Base-by-base conservation (phyloP, 169 alveolate species). In the Plasmodium gallinaceum region DNA sequence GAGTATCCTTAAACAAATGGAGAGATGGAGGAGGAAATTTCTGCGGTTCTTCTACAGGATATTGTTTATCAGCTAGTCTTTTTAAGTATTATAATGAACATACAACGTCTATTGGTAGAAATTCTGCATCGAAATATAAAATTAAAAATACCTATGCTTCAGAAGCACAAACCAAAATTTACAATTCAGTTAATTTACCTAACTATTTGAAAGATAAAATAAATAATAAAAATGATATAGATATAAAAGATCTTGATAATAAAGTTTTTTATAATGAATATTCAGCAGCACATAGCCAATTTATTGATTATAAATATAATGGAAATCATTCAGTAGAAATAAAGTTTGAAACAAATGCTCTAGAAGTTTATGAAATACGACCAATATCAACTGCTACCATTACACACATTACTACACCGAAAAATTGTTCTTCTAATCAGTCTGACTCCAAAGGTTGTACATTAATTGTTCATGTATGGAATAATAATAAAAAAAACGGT, bases 261-360 rank as follows among this genome's bases (percentile, higher is more conserved):
- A 83, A 68, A 46, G 62, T 68, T 20, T 83, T 83, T 83, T 83
- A 83, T 61, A 83, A 66, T 18, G 58, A 32, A 68, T 20, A 68
- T 8, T 39, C 62, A 68, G 83, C 85, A 66, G 61, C 85, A 83
- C 85, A 68, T 46, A 52, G 64, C 32, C 91, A 83, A 9, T 83
- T 83, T 48, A 83, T 83, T 83, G 91, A 83, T 32, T 83, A 83
- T 57, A 83, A 83, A 83, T 83, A 54, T 54, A 83, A 83, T 83
- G 91, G 91, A 54, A 68, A 83, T 83, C 91, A 83, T 60, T 14
- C 57, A 20, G 91, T 83, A 8, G 91, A 66, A 32, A 52, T 83
- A 32, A 83, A 83, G 10, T 83, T 83, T n/a, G 91, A 83, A 83
- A 68, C 83, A 14, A 57, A 46, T 83, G 91, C 85, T 12, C 16